Evolutionary conservation across 805 yeast species (phyloP).

Genomic region (Wickerhamiella musiphila): DNA sequence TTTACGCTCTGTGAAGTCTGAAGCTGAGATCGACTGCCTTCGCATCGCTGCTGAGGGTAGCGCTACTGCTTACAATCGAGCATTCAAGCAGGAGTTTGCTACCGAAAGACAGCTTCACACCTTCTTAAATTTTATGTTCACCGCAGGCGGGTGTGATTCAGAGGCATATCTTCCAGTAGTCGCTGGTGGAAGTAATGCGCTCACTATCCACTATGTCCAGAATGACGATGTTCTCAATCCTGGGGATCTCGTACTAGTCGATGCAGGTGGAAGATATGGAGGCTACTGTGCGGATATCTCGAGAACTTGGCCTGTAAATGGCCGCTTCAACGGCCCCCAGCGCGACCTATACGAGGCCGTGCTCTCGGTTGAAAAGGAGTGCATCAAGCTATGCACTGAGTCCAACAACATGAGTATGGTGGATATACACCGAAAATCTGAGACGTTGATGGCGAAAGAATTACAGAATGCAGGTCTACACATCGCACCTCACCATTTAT

Average conservation of each 20-base stretch:
- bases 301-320: slow-evolving; percentile 84
- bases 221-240: slow-evolving; percentile 67
- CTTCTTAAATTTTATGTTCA: slow-evolving; percentile 65
- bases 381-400: slow-evolving; percentile 54
- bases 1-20: slow-evolving; percentile 51
- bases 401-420: slow-evolving; percentile 37
- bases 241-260: slow-evolving; percentile 77
- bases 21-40: slow-evolving; percentile 61
- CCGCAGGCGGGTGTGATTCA: slow-evolving; percentile 74
- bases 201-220: slow-evolving; percentile 84
- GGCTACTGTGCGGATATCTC: slow-evolving; percentile 95
- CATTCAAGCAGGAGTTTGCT: slow-evolving; percentile 41
- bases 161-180: slow-evolving; percentile 92
- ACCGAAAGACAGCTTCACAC: slow-evolving; percentile 69
- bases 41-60: slow-evolving; percentile 69
- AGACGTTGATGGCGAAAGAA: slow-evolving; percentile 40
- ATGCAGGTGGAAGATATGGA: slow-evolving; percentile 86
- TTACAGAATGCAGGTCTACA: slow-evolving; percentile 57
- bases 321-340: slow-evolving; percentile 61
- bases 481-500: slow-evolving; percentile 15
- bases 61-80: slow-evolving; percentile 66
- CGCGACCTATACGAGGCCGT: slow-evolving; percentile 79
- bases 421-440: slow-evolving; percentile 60
- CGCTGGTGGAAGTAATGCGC: slow-evolving; percentile 80
- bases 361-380: slow-evolving; percentile 58